A percentile compares a stretch with the other conserved stretches of the same genome.
These are phyloP conservation scores for Acanthamoeba comandoni DNA, from an alignment of 208 protist genomes.

Conservation along the genomic window DNA sequence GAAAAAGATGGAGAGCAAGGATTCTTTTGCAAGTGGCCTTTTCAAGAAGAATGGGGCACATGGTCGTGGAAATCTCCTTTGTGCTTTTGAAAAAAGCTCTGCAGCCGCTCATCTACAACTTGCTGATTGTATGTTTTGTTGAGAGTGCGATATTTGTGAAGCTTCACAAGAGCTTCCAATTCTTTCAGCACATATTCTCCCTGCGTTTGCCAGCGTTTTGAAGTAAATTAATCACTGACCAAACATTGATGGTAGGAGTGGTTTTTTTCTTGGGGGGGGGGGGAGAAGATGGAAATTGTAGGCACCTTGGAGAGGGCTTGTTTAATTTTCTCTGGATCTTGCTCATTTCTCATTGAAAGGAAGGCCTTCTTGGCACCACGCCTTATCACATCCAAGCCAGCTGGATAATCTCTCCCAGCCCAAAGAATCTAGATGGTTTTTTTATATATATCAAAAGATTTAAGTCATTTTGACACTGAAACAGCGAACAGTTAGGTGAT, in stretches of 20 bases:
- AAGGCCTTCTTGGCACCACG: constrained; percentile 63
- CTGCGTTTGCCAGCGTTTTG: background rate
- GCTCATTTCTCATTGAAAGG: constrained; percentile 55
- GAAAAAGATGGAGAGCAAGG: too few species aligned
- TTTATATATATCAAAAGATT: background rate
- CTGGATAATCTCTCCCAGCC: constrained; percentile 54
- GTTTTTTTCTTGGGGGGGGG: too few species aligned
- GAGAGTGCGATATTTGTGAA: constrained; percentile 74
- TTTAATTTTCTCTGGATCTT: constrained; percentile 43
- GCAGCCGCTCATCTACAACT: constrained; percentile 20
- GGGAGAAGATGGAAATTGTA: too few species aligned
- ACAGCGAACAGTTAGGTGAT: background rate
- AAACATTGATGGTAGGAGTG: too few species aligned
- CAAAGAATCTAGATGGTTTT: constrained; percentile 30
- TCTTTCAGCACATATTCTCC: constrained; percentile 65
- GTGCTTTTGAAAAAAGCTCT: constrained; percentile 23
- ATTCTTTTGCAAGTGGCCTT: too few species aligned
- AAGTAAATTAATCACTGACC: too few species aligned
- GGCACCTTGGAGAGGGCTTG: too few species aligned
- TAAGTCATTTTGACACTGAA: background rate
- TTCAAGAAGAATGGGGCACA: too few species aligned
- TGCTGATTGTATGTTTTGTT: constrained; percentile 49
- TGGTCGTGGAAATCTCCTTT: too few species aligned
- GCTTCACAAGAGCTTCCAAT: constrained; percentile 63
- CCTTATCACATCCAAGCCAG: constrained; percentile 28